Evolutionary conservation across 371 early-diverging fungal genomes (phyloP), one percentile per base, ranked within the genome.

Genomic region (Mortierella sp.): DNA sequence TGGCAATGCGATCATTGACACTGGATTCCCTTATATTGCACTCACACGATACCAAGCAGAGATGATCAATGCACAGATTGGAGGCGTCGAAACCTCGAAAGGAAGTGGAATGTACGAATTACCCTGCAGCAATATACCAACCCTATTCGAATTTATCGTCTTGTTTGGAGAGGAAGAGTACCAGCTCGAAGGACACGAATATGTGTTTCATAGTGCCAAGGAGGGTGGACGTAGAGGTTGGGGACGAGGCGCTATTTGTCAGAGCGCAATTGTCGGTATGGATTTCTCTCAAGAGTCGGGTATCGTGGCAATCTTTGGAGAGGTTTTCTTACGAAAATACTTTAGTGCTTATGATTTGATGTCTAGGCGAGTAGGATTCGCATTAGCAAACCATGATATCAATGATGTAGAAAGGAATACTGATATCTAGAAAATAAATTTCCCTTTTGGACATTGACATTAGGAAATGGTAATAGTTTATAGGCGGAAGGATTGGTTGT

Each of bases 321-420:
- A 96, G 82, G 95, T 94, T 17, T 96, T 96, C 83, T 79, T 97
- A 55, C 89, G 95, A 74, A 92, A 91, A 83, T 96, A 88, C 73
- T 95, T 95, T 80, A 90, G 96, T 42, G 89, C 95, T 29, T 96
- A 95, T 82, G 92, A 94, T 64, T 86, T 93, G 32, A 93, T 91
- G 56, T 90, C 95, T 57, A 85, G 91, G 76, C 89, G 92, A 26
- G 94, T 96, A 22, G 97, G 97, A 45, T 93, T 96, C 37, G 75
- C 75, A 12, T 35, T 65, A 17, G 65, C 75, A 17, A 60, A 55
- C n/a, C n/a, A 13, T 62, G 42, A 37, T 19, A 43, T 12, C 1
- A 29, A 66, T 13, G 32, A 57, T 2, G 26, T 12, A 53, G 61
- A 61, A 35, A 47, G 31, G 6, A 54, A 3, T 28, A 9, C 29